These are phyloP conservation scores for Populus tomentosa DNA, from an alignment of 441 rosid species.

Conservation along the genomic window DNA sequence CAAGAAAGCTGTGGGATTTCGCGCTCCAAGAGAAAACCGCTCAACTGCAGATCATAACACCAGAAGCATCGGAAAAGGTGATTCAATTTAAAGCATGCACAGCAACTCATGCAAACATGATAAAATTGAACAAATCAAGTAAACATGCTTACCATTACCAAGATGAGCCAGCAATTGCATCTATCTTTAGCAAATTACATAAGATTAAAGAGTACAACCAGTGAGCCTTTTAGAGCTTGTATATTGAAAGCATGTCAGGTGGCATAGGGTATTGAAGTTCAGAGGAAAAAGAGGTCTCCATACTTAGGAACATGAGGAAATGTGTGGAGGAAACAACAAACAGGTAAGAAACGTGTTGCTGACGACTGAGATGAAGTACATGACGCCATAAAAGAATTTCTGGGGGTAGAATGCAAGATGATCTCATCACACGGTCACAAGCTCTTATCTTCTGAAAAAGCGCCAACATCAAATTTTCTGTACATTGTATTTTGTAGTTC, in stretches of 20 bases:
- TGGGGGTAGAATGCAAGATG: not conserved
- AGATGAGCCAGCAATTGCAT: not conserved
- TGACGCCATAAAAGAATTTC: not conserved
- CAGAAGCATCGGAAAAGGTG: conserved; percentile 8
- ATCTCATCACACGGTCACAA: not conserved
- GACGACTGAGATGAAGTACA: not conserved
- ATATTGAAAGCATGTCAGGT: not conserved
- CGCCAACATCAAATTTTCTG: too few relatives aligned
- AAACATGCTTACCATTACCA: not conserved
- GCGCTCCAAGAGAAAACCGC: conserved; percentile 71
- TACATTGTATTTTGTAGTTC: too few relatives aligned
- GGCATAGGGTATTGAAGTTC: not conserved
- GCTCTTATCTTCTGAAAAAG: too few relatives aligned
- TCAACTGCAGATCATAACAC: conserved; percentile 55
- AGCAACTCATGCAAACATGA: not conserved
- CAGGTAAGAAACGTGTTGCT: not conserved
- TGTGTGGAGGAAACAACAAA: not conserved
- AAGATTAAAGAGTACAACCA: not conserved
- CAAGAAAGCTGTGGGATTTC: conserved; percentile 82
- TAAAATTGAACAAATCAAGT: not conserved
- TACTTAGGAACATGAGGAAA: not conserved
- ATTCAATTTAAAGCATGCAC: not conserved
- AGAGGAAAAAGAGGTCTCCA: not conserved
- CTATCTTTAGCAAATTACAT: not conserved
- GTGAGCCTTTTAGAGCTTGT: not conserved